phyloP scores from a whole-genome alignment of 2,329 filamentous ascomycete genomes.

The Colletotrichum liriopes region DNA sequence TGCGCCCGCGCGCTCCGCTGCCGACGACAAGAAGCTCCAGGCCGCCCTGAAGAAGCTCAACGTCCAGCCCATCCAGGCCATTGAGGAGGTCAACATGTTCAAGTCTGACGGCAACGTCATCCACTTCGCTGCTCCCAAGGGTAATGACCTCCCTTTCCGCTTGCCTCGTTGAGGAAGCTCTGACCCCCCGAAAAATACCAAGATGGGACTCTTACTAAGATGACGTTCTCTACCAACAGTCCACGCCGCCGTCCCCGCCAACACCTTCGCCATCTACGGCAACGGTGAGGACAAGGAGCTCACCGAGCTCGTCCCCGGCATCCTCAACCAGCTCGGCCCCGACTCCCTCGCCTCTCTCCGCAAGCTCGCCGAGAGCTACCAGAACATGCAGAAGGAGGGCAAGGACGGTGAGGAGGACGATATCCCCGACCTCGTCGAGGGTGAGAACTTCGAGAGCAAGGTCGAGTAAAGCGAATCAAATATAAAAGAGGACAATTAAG shows the following conservation, averaged over 20 bases:
- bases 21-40: constrained; percentile 99
- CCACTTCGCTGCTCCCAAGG: constrained; percentile 98
- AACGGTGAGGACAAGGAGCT: constrained; percentile 99
- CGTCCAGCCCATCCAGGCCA: constrained; percentile 98
- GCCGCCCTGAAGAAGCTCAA: constrained; percentile 98
- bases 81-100: constrained; percentile 99
- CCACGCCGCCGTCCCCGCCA: constrained; percentile 95
- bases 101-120: constrained; percentile 99
- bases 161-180: not conserved
- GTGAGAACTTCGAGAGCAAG: constrained; percentile 98
- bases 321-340: constrained; percentile 99
- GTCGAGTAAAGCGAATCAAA: constrained; percentile 78
- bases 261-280: constrained; percentile 99
- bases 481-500: constrained; percentile 23
- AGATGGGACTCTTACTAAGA: constrained; percentile 12
- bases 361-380: constrained; percentile 99
- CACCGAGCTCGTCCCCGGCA: constrained; percentile 98
- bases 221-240: constrained; percentile 68
- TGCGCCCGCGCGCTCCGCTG: constrained; percentile 90
- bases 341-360: constrained; percentile 97
- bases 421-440: constrained; percentile 96
- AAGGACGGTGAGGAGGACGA: constrained; percentile 88
- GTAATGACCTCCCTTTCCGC: constrained; percentile 67
- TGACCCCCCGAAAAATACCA: not conserved
- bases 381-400: constrained; percentile 97